Evolutionary conservation across 2,329 filamentous ascomycete species (phyloP).

Genomic region (Pseudocercospora eumusae): DNA sequence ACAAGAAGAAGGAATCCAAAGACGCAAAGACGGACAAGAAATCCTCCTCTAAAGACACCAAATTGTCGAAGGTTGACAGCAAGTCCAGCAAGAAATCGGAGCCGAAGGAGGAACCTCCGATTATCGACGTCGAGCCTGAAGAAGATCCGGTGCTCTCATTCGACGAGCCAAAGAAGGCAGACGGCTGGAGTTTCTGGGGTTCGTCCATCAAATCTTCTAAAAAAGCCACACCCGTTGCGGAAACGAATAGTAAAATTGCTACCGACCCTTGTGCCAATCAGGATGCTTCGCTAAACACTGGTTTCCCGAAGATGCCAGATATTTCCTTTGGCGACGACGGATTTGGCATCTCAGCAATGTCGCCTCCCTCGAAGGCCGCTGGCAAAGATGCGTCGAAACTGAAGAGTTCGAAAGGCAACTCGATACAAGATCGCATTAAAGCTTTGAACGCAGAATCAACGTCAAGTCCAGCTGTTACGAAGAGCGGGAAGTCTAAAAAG

Average conservation of each 20-base stretch:
- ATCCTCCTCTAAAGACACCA: conserved; percentile 33
- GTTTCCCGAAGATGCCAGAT: conserved; percentile 48
- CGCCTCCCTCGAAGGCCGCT: conserved; percentile 45
- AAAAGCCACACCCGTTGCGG: conserved; percentile 40
- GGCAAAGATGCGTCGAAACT: conserved; percentile 45
- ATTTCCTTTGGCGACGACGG: conserved; percentile 45
- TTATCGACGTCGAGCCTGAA: conserved; percentile 24
- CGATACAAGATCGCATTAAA: conserved; percentile 57
- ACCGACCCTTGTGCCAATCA: conserved; percentile 47
- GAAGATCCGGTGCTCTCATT: conserved; percentile 20
- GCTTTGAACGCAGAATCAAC: conserved; percentile 43
- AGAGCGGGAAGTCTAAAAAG: conserved; percentile 28
- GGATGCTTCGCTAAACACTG: conserved; percentile 41
- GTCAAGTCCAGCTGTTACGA: conserved; percentile 43
- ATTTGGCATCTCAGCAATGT: conserved; percentile 37
- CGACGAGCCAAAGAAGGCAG: conserved; percentile 33
- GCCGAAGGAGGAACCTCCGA: conserved; percentile 40
- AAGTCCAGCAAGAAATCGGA: conserved; percentile 38
- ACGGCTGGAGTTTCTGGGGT: conserved; percentile 49
- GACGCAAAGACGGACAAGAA: conserved; percentile 24
- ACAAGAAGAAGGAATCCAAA: conserved; percentile 35
- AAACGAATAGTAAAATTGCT: conserved; percentile 46
- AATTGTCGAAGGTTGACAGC: conserved; percentile 33
- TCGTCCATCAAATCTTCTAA: conserved; percentile 48
- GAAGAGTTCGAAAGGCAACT: conserved; percentile 48